phyloP scores from a whole-genome alignment of 176 grass and related monocot genomes.

The Puya raimondii region DNA sequence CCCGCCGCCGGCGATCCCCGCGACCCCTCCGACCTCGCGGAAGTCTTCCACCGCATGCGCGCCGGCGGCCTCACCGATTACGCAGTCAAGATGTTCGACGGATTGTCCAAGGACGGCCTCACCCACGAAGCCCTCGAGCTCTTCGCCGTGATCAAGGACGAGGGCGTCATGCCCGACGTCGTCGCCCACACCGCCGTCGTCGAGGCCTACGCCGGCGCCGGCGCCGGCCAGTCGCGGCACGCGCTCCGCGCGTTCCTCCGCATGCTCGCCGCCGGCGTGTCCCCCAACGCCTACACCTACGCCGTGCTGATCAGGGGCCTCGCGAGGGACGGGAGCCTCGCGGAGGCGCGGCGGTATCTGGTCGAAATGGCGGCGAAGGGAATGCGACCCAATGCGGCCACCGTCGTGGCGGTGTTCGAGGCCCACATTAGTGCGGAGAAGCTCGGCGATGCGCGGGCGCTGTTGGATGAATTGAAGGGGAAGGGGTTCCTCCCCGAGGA shows the following conservation, averaged over 20 bases:
- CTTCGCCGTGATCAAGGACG: slow-evolving; percentile 68
- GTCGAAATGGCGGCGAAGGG: slow-evolving; percentile 58
- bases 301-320: slow-evolving; percentile 57
- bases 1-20: slow-evolving; percentile 23
- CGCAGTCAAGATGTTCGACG: slow-evolving; percentile 99
- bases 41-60: slow-evolving; percentile 74
- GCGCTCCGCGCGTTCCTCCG: slow-evolving; percentile 56
- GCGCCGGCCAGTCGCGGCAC: slow-evolving; percentile 43
- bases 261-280: slow-evolving; percentile 60
- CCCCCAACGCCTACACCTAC: slow-evolving; percentile 66
- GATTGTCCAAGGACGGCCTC: slow-evolving; percentile 79
- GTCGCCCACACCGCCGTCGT: slow-evolving; percentile 82
- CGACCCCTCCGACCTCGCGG: slow-evolving; percentile 70
- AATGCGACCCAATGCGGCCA: slow-evolving; percentile 61
- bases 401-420: slow-evolving; percentile 59
- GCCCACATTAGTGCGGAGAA: slow-evolving; percentile 46
- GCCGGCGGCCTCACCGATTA: slow-evolving; percentile 70
- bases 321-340: slow-evolving; percentile 26
- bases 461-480: slow-evolving; percentile 59
- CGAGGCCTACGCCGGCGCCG: slow-evolving; percentile 64
- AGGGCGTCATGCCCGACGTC: slow-evolving; percentile 79
- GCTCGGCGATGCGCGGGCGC: slow-evolving; percentile 42
- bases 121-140: slow-evolving; percentile 68
- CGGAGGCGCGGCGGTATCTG: slow-evolving; percentile 51
- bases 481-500: slow-evolving; percentile 60